Percentiles rank a stretch among this genome's conserved stretches.
Conservation (phyloP, 2,329 filamentous ascomycete species). For the Ophiosphaerella narmari region DNA sequence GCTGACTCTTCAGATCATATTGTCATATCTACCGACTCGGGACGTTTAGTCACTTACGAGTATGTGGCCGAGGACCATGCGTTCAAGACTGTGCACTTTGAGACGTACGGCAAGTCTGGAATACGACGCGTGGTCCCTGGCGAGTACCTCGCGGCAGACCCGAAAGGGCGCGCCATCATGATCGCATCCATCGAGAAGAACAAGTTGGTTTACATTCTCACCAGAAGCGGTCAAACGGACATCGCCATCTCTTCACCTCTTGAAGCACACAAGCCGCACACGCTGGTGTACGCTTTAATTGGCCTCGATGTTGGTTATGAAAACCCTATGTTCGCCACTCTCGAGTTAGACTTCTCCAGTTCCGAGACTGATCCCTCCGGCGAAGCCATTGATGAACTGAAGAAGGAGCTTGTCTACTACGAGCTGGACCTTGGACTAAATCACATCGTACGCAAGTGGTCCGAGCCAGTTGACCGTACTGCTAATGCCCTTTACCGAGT, state of each 20-base stretch:
- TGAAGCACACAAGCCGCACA: slow-evolving; percentile 92
- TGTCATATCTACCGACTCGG: slow-evolving; percentile 93
- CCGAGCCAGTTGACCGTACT: slow-evolving; percentile 87
- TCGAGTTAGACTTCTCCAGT: slow-evolving; percentile 93
- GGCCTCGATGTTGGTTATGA: slow-evolving; percentile 95
- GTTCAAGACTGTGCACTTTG: slow-evolving; percentile 87
- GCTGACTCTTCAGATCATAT: slow-evolving; percentile 76
- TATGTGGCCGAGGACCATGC: slow-evolving; percentile 85
- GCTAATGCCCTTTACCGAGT: slow-evolving; percentile 93
- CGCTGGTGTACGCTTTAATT: slow-evolving; percentile 84
- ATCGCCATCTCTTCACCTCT: slow-evolving; percentile 96
- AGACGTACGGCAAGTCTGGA: slow-evolving; percentile 98
- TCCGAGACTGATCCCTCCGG: slow-evolving; percentile 89
- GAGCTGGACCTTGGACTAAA: slow-evolving; percentile 96
- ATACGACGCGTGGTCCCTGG: slow-evolving; percentile 91
- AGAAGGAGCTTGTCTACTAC: slow-evolving; percentile 95
- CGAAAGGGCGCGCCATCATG: slow-evolving; percentile 92
- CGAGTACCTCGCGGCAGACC: slow-evolving; percentile 93
- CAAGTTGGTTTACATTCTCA: slow-evolving; percentile 98
- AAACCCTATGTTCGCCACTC: slow-evolving; percentile 91
- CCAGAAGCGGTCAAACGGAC: slow-evolving; percentile 91
- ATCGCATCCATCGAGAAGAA: slow-evolving; percentile 97
- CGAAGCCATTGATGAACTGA: slow-evolving; percentile 76
- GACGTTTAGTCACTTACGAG: slow-evolving; percentile 90
- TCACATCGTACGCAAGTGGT: slow-evolving; percentile 96